Evolutionary conservation across 1,284 basidiomycete genomes (phyloP), one percentile per base, ranked within the genome.

Genomic region (Boletus semigastroideus): DNA sequence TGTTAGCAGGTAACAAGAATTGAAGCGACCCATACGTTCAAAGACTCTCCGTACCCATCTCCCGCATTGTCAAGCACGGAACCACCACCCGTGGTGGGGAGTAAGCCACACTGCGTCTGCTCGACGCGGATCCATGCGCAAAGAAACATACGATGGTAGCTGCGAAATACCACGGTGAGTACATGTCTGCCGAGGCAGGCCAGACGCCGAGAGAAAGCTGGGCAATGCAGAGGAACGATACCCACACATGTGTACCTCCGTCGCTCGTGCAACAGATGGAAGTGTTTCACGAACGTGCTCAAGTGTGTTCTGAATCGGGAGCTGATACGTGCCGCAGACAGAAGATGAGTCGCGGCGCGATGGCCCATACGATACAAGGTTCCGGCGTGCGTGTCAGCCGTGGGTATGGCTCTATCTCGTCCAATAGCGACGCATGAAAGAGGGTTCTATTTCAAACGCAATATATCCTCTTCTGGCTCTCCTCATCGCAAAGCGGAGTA

Each of bases 11-110:
- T 39, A 31, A 42, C 13, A 22, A 14, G n/a, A 31, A 46, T 4
- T 41, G 9, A 49, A 31, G 5, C 25, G 7, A 22, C 17, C 3
- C 69, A 27, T 58, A 83, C 82, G 59, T 85, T 84, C 51, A 85
- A 61, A 30, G 83, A 83, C 55, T 85, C 84, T 13, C 83, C 84
- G 9, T 65, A 51, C 3, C 76, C 76, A 50, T 68, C 58, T 17
- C 75, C 75, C 28, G 78, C 72, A 41, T 77, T 66, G 57, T 79
- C 71, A 20, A 84, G 73, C 74, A 78, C 73, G 13, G 79, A 82
- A 5, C 82, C 82, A 28, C 82, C 81, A 25, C 66, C 67, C 1
- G 37, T 42, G 5, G 61, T 54, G 10, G 82, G 82, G 54, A 75
- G 64, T 74, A 84, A 14, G 65, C 72, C 19, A 68, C 69, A 6